phyloP scores from a whole-genome alignment of 305 asterid species.

The Fraxinus latifolia region DNA sequence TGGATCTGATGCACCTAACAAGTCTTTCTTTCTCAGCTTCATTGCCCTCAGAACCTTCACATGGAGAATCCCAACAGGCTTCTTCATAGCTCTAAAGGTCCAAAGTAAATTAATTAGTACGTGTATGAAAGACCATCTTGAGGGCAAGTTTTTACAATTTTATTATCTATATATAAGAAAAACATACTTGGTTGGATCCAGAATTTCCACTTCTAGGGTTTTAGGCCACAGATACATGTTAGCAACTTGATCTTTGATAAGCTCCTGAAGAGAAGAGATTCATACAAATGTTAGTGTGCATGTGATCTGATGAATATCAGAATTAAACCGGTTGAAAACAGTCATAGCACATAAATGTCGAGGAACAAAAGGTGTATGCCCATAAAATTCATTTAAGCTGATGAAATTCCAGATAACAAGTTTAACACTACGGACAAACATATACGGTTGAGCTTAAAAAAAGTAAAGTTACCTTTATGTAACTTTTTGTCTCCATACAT shows the following conservation, averaged over 20 bases:
- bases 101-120: conserved; percentile 17
- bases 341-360: not conserved
- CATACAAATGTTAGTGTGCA: conserved; percentile 14
- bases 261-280: conserved; percentile 10
- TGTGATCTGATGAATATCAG: not conserved
- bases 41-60: conserved; percentile 76
- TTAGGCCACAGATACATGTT: conserved; percentile 9
- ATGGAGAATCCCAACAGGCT: conserved; percentile 91
- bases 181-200: not conserved
- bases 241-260: conserved; percentile 10
- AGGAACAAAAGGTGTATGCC: not conserved
- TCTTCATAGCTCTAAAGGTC: conserved; percentile 76
- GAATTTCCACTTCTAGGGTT: conserved; percentile 10
- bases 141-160: conserved; percentile 9
- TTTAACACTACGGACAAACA: not conserved
- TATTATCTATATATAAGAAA: not conserved
- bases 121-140: conserved; percentile 1
- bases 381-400: not conserved
- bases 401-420: not conserved
- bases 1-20: conserved; percentile 91
- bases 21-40: conserved; percentile 84
- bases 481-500: not conserved
- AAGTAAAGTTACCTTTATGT: not conserved
- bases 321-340: not conserved
- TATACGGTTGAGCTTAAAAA: not conserved